Conservation (phyloP, 106 monocot genomes). For the Platanthera zijinensis region DNA sequence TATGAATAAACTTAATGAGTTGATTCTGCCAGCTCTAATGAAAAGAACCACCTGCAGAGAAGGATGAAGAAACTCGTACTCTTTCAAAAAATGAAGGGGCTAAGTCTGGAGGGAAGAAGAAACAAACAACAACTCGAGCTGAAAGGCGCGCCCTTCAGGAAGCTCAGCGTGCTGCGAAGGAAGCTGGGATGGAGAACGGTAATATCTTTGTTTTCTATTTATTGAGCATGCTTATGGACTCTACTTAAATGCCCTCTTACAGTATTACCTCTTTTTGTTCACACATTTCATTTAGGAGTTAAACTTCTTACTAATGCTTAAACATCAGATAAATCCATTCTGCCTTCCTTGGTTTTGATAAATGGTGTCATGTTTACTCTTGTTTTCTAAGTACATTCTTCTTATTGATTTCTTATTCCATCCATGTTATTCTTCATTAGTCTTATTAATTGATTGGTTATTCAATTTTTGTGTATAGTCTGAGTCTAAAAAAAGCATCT, state of each 20-base stretch:
- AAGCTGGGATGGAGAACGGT: slow-evolving; percentile 44
- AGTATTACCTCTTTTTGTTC: background rate
- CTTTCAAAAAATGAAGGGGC: slow-evolving; percentile 28
- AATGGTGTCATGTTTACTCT: background rate
- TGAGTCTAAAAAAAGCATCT: too few relatives aligned
- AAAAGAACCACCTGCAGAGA: slow-evolving; percentile 27
- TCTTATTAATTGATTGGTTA: background rate
- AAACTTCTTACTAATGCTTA: background rate
- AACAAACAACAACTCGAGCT: slow-evolving; percentile 50
- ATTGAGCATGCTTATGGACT: background rate
- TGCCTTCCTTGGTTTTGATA: background rate
- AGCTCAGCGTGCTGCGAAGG: slow-evolving; percentile 60
- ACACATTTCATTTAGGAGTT: background rate
- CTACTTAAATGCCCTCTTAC: background rate
- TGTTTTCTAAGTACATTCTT: background rate
- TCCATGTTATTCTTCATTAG: background rate
- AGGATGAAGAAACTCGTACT: slow-evolving; percentile 16
- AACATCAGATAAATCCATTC: background rate
- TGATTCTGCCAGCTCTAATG: background rate
- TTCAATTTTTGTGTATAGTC: background rate
- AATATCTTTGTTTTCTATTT: slow-evolving; percentile 5
- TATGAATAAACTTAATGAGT: background rate
- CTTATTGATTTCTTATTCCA: background rate
- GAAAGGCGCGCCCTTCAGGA: slow-evolving; percentile 70
- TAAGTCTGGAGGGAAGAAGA: slow-evolving; percentile 18